Evolutionary conservation across 345 rosid species (phyloP), one percentile per base, ranked within the genome.

Genomic region (Eutrema heterophyllum): DNA sequence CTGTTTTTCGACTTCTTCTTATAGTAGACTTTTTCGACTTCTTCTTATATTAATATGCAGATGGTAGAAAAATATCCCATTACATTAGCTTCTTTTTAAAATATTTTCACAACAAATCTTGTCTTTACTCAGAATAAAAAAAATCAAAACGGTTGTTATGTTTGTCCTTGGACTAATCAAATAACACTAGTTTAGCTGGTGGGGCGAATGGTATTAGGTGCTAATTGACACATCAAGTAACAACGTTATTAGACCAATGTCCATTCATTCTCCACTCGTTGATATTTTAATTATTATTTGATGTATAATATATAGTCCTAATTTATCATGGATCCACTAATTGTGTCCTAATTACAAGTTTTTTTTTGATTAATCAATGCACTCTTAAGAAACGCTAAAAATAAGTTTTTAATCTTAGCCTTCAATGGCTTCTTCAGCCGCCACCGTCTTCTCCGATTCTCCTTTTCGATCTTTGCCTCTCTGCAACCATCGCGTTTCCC

Each of bases 361-460:
- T 58, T 49, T 6, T 3, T 49, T 30, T 30, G 57, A 70, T 18
- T 63, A 48, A 55, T 49, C 71, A 69, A 62, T 69, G 70, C 54
- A 9, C 63, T 32, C 18, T 9, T 53, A 61, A 61, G 50, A 61
- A 21, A 56, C 6, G 12, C 52, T n/a, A 32, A 49, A 41, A 50
- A 41, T 38, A 4, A 6, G 24, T 62, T 43, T 13, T 13, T 12
- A 32, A 13, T 16, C 29, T 21, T 21, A 5, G 62, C 77, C 74
- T 52, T 39, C 60, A 73, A 89, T 87, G 96, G 86, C 96, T 76
- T 83, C 87, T 71, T 72, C 82, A 77, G 78, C 86, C 36, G 21
- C 51, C 74, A 61, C 27, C 59, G 74, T 77, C 67, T 75, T 80
- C 77, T 12, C 78, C 60, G 27, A 73, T n/a, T 49, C 78, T 57